Conservation (phyloP, 371 early-diverging fungal species). For the Haplosporangium sp. region DNA sequence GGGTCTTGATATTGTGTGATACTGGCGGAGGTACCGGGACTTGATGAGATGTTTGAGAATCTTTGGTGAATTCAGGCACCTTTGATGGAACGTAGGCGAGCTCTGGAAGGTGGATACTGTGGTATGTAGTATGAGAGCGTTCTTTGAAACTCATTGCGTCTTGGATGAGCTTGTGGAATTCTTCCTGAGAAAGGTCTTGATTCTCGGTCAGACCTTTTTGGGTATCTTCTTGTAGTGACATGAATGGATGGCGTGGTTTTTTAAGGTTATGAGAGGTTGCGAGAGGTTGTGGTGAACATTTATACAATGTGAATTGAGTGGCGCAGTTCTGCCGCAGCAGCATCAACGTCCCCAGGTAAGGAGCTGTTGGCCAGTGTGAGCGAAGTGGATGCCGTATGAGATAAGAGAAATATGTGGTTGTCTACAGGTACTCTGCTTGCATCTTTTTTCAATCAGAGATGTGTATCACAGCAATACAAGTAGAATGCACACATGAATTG, state of each 20-base stretch:
- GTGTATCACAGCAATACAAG: too few relatives aligned
- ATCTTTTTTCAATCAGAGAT: too few relatives aligned
- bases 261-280: not conserved
- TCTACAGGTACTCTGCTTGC: too few relatives aligned
- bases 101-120: slow-evolving; percentile 13
- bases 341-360: too few relatives aligned
- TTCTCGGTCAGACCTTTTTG: slow-evolving; percentile 9
- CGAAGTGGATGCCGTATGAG: too few relatives aligned
- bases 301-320: not conserved
- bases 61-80: too few relatives aligned
- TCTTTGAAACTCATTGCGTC: slow-evolving; percentile 18
- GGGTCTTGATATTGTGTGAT: not conserved
- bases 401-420: not conserved
- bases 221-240: not conserved
- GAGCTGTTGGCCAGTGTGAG: too few relatives aligned
- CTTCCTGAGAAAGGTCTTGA: slow-evolving; percentile 11
- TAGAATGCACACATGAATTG: not conserved
- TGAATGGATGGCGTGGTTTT: not conserved
- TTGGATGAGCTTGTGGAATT: slow-evolving; percentile 5
- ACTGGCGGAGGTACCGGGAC: not conserved
- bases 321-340: too few relatives aligned
- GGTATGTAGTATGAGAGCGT: slow-evolving; percentile 8
- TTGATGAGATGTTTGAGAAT: not conserved
- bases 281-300: not conserved
- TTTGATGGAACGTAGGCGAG: not conserved